These are phyloP conservation scores for Rauvolfia tetraphylla DNA, from an alignment of 257 asterid genomes.

Conservation along the genomic window DNA sequence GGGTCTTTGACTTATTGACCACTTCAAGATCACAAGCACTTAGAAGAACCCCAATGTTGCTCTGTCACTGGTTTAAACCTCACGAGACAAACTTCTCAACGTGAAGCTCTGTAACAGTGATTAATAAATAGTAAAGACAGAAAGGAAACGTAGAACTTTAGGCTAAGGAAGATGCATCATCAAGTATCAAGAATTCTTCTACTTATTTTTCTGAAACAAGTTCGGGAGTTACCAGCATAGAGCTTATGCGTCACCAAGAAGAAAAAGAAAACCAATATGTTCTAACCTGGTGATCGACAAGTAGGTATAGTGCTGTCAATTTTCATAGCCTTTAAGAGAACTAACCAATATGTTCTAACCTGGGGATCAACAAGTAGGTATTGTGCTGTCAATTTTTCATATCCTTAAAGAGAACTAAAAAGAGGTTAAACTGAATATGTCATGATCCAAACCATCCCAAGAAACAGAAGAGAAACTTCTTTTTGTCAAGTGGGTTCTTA, in stretches of 20 bases:
- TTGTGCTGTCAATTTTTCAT: not conserved
- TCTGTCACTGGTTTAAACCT: conserved; percentile 36
- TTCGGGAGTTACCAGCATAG: not conserved
- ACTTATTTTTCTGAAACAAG: not conserved
- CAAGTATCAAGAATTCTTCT: not conserved
- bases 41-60: conserved; percentile 13
- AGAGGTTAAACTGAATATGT: not conserved
- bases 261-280: not conserved
- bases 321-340: not conserved
- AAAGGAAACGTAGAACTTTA: not conserved
- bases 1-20: conserved; percentile 13
- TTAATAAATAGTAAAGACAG: not conserved
- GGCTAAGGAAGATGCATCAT: not conserved
- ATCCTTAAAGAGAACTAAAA: not conserved
- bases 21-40: conserved; percentile 23
- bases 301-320: not conserved
- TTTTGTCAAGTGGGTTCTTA: not conserved
- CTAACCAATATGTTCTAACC: not conserved
- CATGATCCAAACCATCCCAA: not conserved
- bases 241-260: too few species aligned
- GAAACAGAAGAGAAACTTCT: not conserved
- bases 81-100: conserved; percentile 24
- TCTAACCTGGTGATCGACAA: not conserved
- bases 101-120: conserved; percentile 33
- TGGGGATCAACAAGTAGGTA: too few species aligned